Evolutionary conservation across 805 yeast genomes (phyloP).

Genomic region (Candida gorgasii): DNA sequence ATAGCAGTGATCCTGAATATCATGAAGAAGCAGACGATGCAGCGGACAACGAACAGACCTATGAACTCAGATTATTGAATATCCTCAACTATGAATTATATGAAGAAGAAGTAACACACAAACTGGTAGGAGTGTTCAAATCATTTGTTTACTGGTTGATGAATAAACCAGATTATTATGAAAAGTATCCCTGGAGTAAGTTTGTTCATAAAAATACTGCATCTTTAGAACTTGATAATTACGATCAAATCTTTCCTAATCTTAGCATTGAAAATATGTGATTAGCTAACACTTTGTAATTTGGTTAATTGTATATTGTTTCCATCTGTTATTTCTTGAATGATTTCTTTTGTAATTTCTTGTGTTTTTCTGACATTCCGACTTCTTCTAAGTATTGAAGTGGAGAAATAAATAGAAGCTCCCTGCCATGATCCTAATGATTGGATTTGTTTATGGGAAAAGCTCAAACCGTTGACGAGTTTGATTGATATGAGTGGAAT

Average conservation of each 20-base stretch:
- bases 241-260: conserved; percentile 4
- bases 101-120: not conserved
- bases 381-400: conserved; percentile 17
- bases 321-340: conserved; percentile 12
- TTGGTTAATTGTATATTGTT: conserved; percentile 11
- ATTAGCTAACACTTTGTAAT: conserved; percentile 13
- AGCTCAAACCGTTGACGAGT: conserved; percentile 12
- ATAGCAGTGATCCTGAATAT: not conserved
- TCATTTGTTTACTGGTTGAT: conserved; percentile 20
- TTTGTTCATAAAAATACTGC: conserved; percentile 9
- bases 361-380: conserved; percentile 19
- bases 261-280: conserved; percentile 5
- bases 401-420: conserved; percentile 29
- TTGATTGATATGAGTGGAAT: conserved; percentile 25
- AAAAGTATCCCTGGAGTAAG: conserved; percentile 21
- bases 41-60: not conserved
- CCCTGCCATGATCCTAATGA: conserved; percentile 34
- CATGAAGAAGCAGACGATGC: not conserved
- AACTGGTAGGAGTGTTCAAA: not conserved
- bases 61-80: conserved; percentile 13
- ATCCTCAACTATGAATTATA: not conserved
- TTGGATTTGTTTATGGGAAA: conserved; percentile 2
- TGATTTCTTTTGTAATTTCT: conserved; percentile 23
- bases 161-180: conserved; percentile 25
- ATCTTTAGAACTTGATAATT: conserved; percentile 1